Conservation (phyloP, 2,329 filamentous ascomycete genomes). For the Pyrenochaeta sp. region DNA sequence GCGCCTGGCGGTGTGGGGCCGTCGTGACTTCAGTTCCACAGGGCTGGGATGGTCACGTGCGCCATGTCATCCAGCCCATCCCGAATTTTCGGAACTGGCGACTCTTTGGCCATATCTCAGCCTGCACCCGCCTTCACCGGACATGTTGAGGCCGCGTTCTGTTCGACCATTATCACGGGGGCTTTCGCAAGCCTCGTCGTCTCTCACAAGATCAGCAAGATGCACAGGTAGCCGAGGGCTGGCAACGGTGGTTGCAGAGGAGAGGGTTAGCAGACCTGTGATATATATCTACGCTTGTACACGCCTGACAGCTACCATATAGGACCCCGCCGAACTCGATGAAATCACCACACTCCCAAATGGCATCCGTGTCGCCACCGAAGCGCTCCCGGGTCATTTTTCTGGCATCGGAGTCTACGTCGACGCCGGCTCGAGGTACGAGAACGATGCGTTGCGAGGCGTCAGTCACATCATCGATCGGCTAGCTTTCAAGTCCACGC, state of each 20-base stretch:
- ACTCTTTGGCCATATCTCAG: slow-evolving; percentile 3
- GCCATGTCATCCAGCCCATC: slow-evolving; percentile 13
- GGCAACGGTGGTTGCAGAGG: slow-evolving; percentile 44
- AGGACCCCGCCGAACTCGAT: slow-evolving; percentile 89
- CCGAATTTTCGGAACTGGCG: slow-evolving; percentile 21
- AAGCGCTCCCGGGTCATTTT: slow-evolving; percentile 93
- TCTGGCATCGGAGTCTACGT: slow-evolving; percentile 95
- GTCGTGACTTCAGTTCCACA: neutral
- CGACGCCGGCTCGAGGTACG: slow-evolving; percentile 93
- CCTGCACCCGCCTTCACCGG: slow-evolving; percentile 10
- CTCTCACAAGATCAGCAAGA: slow-evolving; percentile 25
- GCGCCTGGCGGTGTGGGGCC: slow-evolving; percentile 5
- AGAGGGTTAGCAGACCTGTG: slow-evolving; percentile 37
- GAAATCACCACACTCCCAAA: slow-evolving; percentile 88
- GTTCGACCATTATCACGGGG: slow-evolving; percentile 40
- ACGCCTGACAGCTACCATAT: slow-evolving; percentile 9
- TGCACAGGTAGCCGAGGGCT: slow-evolving; percentile 36
- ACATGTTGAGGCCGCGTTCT: slow-evolving; percentile 44
- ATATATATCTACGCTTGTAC: slow-evolving; percentile 7
- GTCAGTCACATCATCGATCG: slow-evolving; percentile 97
- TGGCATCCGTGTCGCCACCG: slow-evolving; percentile 92
- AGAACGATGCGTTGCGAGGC: slow-evolving; percentile 83
- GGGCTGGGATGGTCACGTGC: slow-evolving; percentile 1
- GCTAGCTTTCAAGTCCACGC: slow-evolving; percentile 90
- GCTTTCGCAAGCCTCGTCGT: slow-evolving; percentile 29